Evolutionary conservation across 176 grass and related monocot species (phyloP), one percentile per base, ranked within the genome.

Genomic region (Elaeis guineensis): DNA sequence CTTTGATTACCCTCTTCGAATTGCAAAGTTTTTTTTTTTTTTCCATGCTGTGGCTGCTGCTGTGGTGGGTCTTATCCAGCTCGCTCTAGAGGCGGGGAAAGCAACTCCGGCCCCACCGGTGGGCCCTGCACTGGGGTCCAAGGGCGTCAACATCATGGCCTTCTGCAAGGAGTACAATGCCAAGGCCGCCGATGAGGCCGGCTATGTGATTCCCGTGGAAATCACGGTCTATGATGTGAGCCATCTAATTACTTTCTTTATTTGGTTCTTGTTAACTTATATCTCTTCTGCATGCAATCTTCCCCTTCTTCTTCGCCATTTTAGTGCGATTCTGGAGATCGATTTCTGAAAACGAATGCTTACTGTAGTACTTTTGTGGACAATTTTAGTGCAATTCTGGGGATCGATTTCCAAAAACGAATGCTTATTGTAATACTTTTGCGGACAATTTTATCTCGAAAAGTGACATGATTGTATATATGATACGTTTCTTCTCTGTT

Each of bases 91-190:
- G 73, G 93, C 93, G 25, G 93, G 87, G 55, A 97, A 97, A 78
- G 93, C 93, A 63, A 91, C 93, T 26, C 93, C 93, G 35, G 93
- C 93, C 48, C 92, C 93, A n/a, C 93, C 93, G 5, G 93, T 97
- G 14, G 93, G 93, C 0, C 93, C 93, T 17, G 93, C 93, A 9
- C 78, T 97, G 15, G 93, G 92, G 72, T 84, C 93, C 29, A 91
- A 88, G 81, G 93, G 93, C 26, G 93, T 97, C 51, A 97, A 97
- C 54, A 97, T 97, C 52, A 97, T 97, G 93, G 55, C 76, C 17
- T 97, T 97, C 66, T 97, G 87, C 79, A 97, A 97, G 78, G 93
- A 97, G 55, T 97, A 91, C 65, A 97, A 97, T 77, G 93, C 93
- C 64, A 97, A 73, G 82, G 92, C 93, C 25, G 93, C 93, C 3